Conservation (phyloP, 176 grass and related monocot genomes). For the Avena atlantica region DNA sequence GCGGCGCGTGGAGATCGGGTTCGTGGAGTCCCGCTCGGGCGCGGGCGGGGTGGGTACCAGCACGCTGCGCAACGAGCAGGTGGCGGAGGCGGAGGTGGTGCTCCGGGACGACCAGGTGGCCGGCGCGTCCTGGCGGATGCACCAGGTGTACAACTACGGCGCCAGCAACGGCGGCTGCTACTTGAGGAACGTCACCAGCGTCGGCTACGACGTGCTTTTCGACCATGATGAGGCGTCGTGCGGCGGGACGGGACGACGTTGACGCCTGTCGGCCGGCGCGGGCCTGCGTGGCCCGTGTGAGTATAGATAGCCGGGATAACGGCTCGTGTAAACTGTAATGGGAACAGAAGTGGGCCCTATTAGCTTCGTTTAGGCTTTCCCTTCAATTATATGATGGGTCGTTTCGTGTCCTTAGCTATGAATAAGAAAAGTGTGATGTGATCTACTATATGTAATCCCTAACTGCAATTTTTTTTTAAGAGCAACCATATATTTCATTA, state of each 20-base stretch:
- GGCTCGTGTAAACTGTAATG: constrained; percentile 36
- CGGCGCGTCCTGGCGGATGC: constrained; percentile 65
- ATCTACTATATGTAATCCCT: constrained; percentile 21
- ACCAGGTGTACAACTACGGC: constrained; percentile 82
- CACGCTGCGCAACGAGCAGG: constrained; percentile 72
- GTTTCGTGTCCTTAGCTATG: constrained; percentile 31
- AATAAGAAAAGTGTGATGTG: constrained; percentile 50
- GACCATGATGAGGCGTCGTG: constrained; percentile 60
- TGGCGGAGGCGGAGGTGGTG: constrained; percentile 64
- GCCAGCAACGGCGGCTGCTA: constrained; percentile 74
- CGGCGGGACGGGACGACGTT: constrained; percentile 43
- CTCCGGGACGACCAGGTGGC: constrained; percentile 77
- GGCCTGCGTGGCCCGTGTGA: constrained; percentile 12
- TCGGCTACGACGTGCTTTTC: constrained; percentile 72
- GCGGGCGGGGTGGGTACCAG: constrained; percentile 33
- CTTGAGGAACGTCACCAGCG: constrained; percentile 70
- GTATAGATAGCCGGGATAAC: constrained; percentile 36
- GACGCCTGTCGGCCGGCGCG: constrained; percentile 38
- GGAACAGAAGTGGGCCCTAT: constrained; percentile 24
- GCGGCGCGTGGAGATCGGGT: constrained; percentile 62
- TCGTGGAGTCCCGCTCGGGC: constrained; percentile 55
- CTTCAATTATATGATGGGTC: constrained; percentile 26
- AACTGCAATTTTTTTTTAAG: too few species aligned
- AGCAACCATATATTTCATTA: too few species aligned
- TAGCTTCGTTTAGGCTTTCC: not conserved